Evolutionary conservation across 768 basidiomycete species (phyloP).

Genomic region (Tricholoma sp.): DNA sequence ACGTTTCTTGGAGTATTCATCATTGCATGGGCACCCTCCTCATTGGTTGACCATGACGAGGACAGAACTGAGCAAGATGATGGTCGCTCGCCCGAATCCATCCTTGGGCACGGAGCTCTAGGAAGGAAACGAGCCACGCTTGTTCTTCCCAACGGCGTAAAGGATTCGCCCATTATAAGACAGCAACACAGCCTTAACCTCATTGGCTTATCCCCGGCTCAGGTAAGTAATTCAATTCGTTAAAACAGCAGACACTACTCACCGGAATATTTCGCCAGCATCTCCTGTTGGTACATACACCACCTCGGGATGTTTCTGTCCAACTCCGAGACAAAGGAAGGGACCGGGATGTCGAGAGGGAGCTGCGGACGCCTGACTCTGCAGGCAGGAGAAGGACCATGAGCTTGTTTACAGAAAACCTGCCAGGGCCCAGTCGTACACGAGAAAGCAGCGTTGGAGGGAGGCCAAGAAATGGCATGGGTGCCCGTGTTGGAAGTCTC

Average conservation of each 20-base stretch:
- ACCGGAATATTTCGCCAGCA: conserved; percentile 33
- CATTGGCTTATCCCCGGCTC: conserved; percentile 70
- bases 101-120: conserved; percentile 26
- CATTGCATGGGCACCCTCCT: conserved; percentile 61
- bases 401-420: conserved; percentile 29
- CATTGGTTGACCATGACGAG: conserved; percentile 23
- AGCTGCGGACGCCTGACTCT: conserved; percentile 23
- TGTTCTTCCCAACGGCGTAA: conserved; percentile 41
- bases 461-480: conserved; percentile 17
- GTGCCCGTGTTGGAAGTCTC: conserved; percentile 18
- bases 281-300: conserved; percentile 61
- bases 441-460: conserved; percentile 20
- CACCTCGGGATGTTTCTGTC: conserved; percentile 44
- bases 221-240: conserved; percentile 35
- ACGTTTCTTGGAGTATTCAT: conserved; percentile 89
- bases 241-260: not conserved
- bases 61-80: conserved; percentile 23
- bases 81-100: conserved; percentile 17
- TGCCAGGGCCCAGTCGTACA: conserved; percentile 9
- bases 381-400: conserved; percentile 32
- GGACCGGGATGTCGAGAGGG: conserved; percentile 32
- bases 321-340: conserved; percentile 20
- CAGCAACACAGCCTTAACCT: conserved; percentile 55
- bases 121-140: conserved; percentile 42
- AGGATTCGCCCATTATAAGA: conserved; percentile 42